Evolutionary conservation across 1,284 basidiomycete genomes (phyloP).

Genomic region (Ustanciosporium gigantosporum): DNA sequence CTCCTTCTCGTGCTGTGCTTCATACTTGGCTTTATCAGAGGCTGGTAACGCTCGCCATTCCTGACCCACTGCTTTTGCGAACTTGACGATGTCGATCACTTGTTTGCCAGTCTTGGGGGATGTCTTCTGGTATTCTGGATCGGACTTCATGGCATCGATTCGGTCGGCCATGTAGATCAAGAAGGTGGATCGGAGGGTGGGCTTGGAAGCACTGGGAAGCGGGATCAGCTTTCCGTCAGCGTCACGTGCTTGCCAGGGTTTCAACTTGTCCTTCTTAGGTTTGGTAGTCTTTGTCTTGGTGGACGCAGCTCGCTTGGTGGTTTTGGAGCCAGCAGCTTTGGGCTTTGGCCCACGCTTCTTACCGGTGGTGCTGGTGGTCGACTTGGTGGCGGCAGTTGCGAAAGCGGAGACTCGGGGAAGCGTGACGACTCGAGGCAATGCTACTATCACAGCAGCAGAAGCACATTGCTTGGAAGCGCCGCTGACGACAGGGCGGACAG

Average conservation of each 20-base stretch:
- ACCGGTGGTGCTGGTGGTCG: conserved; percentile 8
- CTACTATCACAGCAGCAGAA: background rate
- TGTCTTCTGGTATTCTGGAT: conserved; percentile 37
- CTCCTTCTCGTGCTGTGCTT: conserved; percentile 37
- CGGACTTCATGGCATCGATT: conserved; percentile 36
- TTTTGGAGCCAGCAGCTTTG: conserved; percentile 9
- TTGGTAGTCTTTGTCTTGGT: conserved; percentile 33
- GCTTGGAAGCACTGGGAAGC: conserved; percentile 53
- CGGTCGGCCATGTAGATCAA: conserved; percentile 50
- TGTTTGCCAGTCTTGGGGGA: conserved; percentile 39
- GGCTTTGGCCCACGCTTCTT: conserved; percentile 7
- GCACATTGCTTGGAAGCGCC: background rate
- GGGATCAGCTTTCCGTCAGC: conserved; percentile 52
- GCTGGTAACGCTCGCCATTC: conserved; percentile 46
- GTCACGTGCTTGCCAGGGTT: conserved; percentile 45
- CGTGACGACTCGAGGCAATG: background rate
- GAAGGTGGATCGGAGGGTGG: conserved; percentile 45
- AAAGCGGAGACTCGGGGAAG: conserved; percentile 16
- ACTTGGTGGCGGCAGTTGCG: conserved; percentile 26
- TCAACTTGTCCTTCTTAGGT: conserved; percentile 44
- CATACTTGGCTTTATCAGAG: conserved; percentile 39
- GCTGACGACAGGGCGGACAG: background rate
- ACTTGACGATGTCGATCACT: conserved; percentile 43
- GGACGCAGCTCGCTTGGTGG: conserved; percentile 21
- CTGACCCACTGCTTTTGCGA: conserved; percentile 35